A percentile compares a stretch with the other conserved stretches of the same genome.
Evolutionary conservation across 2,329 filamentous ascomycete genomes (phyloP).

Genomic region (Berkeleyomyces basicola): DNA sequence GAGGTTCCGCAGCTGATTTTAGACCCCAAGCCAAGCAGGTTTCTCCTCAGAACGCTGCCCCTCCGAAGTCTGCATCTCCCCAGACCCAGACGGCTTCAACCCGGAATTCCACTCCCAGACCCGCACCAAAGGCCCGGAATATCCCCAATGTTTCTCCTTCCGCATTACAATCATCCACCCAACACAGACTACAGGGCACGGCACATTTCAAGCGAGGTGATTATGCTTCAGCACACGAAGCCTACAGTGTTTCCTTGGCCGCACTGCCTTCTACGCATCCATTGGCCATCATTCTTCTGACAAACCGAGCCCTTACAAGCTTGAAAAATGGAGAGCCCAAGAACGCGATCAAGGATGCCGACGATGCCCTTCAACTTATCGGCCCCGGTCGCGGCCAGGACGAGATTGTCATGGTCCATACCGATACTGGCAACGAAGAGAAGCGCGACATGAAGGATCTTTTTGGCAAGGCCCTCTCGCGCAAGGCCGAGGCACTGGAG

Average conservation of each 20-base stretch:
- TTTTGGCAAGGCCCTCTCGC: conserved; percentile 81
- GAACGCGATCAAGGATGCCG: conserved; percentile 68
- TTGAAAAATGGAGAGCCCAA: conserved; percentile 89
- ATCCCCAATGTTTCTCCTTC: conserved; percentile 52
- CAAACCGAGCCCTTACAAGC: conserved; percentile 77
- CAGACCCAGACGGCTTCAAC: background rate
- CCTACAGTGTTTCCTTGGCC: conserved; percentile 62
- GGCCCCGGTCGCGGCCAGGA: conserved; percentile 62
- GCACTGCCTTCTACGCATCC: conserved; percentile 66
- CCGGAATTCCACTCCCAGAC: conserved; percentile 10
- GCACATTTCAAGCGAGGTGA: conserved; percentile 90
- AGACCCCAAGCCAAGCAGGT: conserved; percentile 24
- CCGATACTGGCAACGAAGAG: conserved; percentile 40
- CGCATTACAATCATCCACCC: conserved; percentile 58
- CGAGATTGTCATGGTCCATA: conserved; percentile 55
- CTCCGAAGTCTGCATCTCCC: conserved; percentile 23
- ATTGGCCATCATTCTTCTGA: conserved; percentile 71
- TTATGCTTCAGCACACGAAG: conserved; percentile 68
- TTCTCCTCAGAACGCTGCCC: conserved; percentile 23
- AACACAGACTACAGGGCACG: conserved; percentile 63
- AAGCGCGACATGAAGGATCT: conserved; percentile 81
- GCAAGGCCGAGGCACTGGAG: conserved; percentile 90
- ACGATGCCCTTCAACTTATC: conserved; percentile 63
- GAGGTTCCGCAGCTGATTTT: conserved; percentile 14
- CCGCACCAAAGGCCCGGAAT: conserved; percentile 28